Evolutionary conservation across 2,329 filamentous ascomycete species (phyloP).

Genomic region (Phaeosphaeria sp.): DNA sequence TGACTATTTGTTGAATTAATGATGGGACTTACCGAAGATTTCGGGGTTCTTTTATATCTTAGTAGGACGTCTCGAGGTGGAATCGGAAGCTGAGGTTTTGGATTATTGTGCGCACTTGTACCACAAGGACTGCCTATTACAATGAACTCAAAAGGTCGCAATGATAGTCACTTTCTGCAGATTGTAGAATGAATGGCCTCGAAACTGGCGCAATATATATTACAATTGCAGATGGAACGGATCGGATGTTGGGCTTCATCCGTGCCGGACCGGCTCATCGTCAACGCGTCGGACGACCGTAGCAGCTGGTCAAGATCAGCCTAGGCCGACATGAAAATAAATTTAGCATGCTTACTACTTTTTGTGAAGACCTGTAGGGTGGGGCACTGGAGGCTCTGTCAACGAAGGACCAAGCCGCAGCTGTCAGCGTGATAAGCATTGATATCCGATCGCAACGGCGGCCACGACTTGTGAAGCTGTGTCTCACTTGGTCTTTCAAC

Average conservation of each 20-base stretch:
- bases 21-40: background rate
- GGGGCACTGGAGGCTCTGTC: too few species aligned
- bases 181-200: background rate
- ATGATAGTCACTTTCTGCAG: background rate
- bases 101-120: background rate
- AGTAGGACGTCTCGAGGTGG: background rate
- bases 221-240: background rate
- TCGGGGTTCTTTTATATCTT: background rate
- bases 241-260: conserved; percentile 4
- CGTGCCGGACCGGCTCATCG: conserved; percentile 1
- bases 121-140: background rate
- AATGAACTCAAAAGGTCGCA: background rate
- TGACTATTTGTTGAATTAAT: background rate
- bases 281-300: background rate
- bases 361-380: too few species aligned
- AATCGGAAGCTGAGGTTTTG: too few species aligned
- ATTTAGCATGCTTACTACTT: too few species aligned
- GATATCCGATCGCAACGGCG: background rate
- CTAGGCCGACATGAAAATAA: too few species aligned
- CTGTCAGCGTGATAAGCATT: too few species aligned
- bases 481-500: background rate
- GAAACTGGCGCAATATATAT: background rate
- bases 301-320: too few species aligned
- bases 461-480: background rate
- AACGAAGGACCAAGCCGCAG: too few species aligned